Conservation (phyloP, 2,329 filamentous ascomycete species). For the Ceratocystis eucalypticola region DNA sequence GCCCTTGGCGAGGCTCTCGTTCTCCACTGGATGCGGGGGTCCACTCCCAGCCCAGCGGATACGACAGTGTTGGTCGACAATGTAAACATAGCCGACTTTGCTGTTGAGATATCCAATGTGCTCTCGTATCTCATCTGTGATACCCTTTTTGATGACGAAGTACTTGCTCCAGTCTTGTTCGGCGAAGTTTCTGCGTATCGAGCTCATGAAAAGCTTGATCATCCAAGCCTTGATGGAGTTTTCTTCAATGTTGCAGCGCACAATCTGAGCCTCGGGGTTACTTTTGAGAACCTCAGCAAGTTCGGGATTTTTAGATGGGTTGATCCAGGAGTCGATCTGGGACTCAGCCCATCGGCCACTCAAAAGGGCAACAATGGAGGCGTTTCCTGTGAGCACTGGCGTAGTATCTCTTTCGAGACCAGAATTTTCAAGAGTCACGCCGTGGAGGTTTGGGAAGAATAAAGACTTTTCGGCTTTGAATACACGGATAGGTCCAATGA, state of each 20-base stretch:
- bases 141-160: conserved; percentile 44
- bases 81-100: conserved; percentile 86
- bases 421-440: conserved; percentile 55
- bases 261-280: conserved; percentile 51
- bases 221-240: conserved; percentile 54
- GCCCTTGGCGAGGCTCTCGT: conserved; percentile 50
- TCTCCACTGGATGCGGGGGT: conserved; percentile 50
- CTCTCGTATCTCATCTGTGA: conserved; percentile 49
- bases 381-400: conserved; percentile 53
- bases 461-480: conserved; percentile 73
- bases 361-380: conserved; percentile 70
- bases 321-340: conserved; percentile 62
- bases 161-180: conserved; percentile 45
- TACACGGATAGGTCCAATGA: conserved; percentile 68
- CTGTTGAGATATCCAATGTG: conserved; percentile 63
- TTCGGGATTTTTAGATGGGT: conserved; percentile 51
- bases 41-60: conserved; percentile 92
- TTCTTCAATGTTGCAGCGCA: conserved; percentile 82
- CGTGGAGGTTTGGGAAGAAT: conserved; percentile 87
- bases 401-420: conserved; percentile 55
- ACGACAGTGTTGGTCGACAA: conserved; percentile 74
- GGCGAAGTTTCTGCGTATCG: conserved; percentile 37
- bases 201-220: conserved; percentile 42
- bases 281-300: conserved; percentile 48
- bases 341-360: conserved; percentile 73